Evolutionary conservation across 768 basidiomycete genomes (phyloP).

Genomic region (Melanogaster broomeanus): DNA sequence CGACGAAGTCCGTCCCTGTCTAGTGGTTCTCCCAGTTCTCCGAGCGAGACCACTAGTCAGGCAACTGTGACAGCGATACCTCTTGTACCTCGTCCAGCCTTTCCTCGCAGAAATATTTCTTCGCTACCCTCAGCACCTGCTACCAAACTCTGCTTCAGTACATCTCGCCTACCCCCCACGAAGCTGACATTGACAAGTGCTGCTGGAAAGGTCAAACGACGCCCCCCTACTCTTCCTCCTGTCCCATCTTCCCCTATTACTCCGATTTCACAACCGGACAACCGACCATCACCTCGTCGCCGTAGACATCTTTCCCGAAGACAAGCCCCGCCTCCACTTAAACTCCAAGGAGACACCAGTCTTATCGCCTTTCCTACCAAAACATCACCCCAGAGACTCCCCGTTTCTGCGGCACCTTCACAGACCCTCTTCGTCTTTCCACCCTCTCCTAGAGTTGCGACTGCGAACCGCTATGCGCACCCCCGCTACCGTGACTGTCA

Average conservation of each 20-base stretch:
- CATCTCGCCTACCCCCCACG: constrained; percentile 43
- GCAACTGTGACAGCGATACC: constrained; percentile 24
- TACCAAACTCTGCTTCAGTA: constrained; percentile 57
- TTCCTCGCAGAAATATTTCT: constrained; percentile 7
- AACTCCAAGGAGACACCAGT: constrained; percentile 38
- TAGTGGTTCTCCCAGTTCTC: constrained; percentile 37
- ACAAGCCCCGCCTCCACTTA: constrained; percentile 57
- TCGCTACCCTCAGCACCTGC: constrained; percentile 55
- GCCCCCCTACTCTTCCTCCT: constrained; percentile 65
- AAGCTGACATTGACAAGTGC: constrained; percentile 53
- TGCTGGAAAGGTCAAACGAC: constrained; percentile 55
- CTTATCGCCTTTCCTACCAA: constrained; percentile 29
- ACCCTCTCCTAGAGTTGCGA: constrained; percentile 63
- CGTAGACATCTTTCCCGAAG: constrained; percentile 56
- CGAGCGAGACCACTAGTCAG: constrained; percentile 30
- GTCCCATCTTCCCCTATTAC: constrained; percentile 73
- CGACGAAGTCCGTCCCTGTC: constrained; percentile 37
- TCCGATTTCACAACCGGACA: constrained; percentile 44
- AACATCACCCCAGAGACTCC: constrained; percentile 20
- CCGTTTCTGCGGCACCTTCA: constrained; percentile 54
- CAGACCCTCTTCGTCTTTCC: constrained; percentile 89
- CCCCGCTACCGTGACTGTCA: constrained; percentile 82
- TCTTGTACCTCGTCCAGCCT: constrained; percentile 3
- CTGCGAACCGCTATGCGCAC: constrained; percentile 52
- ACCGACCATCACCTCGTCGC: constrained; percentile 33